Evolutionary conservation across 352 stramenopile species (phyloP).

Genomic region (Phytophthora pisi): DNA sequence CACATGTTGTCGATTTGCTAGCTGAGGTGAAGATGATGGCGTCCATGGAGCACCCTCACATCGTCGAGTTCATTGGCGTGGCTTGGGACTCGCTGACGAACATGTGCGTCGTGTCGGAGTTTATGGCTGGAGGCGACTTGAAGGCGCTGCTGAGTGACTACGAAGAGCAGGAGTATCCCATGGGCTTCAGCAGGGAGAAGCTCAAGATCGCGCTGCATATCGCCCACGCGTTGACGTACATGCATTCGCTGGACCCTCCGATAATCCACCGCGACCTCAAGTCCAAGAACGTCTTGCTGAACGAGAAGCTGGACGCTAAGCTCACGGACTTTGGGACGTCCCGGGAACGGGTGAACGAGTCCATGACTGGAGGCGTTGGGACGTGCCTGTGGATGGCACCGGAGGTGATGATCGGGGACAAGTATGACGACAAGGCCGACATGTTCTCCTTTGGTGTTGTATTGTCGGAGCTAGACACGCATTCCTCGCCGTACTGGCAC

Average conservation of each 20-base stretch:
- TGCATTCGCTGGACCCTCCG: constrained; percentile 44
- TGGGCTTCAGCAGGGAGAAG: constrained; percentile 44
- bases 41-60: constrained; percentile 45
- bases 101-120: constrained; percentile 60
- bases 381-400: constrained; percentile 51
- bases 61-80: constrained; percentile 59
- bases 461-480: constrained; percentile 40
- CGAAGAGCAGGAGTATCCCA: constrained; percentile 19
- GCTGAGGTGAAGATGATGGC: constrained; percentile 56
- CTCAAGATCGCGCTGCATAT: constrained; percentile 44
- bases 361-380: constrained; percentile 43
- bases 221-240: constrained; percentile 43
- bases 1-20: constrained; percentile 40
- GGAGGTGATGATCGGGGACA: constrained; percentile 46
- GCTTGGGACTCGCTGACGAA: constrained; percentile 55
- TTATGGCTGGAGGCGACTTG: constrained; percentile 62
- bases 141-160: constrained; percentile 42
- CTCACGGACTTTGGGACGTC: constrained; percentile 52
- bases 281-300: constrained; percentile 57
- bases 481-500: constrained; percentile 35
- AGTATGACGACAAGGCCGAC: constrained; percentile 48
- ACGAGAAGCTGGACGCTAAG: constrained; percentile 42
- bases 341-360: constrained; percentile 31
- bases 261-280: constrained; percentile 61
- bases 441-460: constrained; percentile 56